Percentiles rank a stretch among this genome's conserved stretches.
phyloP scores from a whole-genome alignment of 208 protist species.

The Novymonas esmeraldas region DNA sequence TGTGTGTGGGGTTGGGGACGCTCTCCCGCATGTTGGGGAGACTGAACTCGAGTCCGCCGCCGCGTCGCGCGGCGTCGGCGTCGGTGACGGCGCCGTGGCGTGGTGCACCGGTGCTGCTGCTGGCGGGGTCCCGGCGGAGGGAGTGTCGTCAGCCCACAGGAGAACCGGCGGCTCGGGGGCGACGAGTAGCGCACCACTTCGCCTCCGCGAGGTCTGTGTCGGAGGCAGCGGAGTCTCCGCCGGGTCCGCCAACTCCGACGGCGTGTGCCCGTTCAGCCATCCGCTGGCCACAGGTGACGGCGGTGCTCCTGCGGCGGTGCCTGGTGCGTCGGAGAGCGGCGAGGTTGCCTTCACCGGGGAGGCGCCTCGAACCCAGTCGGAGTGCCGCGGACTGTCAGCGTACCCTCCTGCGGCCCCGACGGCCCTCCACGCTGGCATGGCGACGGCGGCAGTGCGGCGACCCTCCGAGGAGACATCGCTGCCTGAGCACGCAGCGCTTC shows the following conservation, averaged over 20 bases:
- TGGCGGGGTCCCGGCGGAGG: not conserved
- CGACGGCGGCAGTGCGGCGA: conserved; percentile 29
- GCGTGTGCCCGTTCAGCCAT: too few relatives aligned
- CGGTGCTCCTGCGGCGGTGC: too few relatives aligned
- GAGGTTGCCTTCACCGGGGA: conserved; percentile 17
- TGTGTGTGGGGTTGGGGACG: not conserved
- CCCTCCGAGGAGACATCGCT: conserved; percentile 5
- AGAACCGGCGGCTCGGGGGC: conserved; percentile 6
- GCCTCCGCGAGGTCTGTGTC: conserved; percentile 28
- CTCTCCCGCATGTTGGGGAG: not conserved
- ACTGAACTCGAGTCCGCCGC: not conserved
- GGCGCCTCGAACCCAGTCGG: conserved; percentile 5
- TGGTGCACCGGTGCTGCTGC: not conserved
- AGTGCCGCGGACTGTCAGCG: not conserved
- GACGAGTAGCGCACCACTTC: not conserved
- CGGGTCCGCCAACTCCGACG: not conserved
- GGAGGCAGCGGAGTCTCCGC: conserved; percentile 8
- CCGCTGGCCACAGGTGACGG: too few relatives aligned
- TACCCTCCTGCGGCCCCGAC: not conserved
- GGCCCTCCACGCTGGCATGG: conserved; percentile 7
- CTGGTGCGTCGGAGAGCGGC: not conserved
- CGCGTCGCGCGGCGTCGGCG: conserved; percentile 19
- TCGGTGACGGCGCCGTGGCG: conserved; percentile 25
- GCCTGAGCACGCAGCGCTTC: not conserved
- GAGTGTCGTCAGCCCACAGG: too few relatives aligned